These are phyloP conservation scores for Solanum hybrid DNA, from an alignment of 305 asterid genomes.

Conservation along the genomic window DNA sequence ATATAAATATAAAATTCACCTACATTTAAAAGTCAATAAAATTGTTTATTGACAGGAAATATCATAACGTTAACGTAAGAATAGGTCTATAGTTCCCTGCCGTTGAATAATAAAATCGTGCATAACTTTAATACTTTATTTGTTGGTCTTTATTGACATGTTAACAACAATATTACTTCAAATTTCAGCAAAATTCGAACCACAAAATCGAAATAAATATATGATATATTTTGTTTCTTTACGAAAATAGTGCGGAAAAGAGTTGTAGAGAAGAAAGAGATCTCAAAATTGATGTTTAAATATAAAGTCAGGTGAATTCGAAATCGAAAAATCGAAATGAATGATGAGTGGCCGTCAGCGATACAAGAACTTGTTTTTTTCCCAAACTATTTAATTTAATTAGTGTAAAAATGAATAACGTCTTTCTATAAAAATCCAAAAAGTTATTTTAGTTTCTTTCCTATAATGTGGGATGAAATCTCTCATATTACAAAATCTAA, in stretches of 20 bases:
- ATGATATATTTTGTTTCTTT: not conserved
- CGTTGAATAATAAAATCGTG: not conserved
- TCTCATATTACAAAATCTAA: not conserved
- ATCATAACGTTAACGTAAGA: not conserved
- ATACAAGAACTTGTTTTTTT: not conserved
- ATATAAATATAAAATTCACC: not conserved
- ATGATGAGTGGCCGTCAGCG: not conserved
- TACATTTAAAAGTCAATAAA: not conserved
- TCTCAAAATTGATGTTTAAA: not conserved
- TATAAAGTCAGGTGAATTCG: not conserved
- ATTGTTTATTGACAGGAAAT: not conserved
- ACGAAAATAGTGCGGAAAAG: not conserved
- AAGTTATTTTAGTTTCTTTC: not conserved
- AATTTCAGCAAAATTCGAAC: not conserved
- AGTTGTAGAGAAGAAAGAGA: not conserved
- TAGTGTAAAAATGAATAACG: not conserved
- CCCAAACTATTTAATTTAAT: not conserved
- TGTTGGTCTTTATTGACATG: not conserved
- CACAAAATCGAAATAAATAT: not conserved
- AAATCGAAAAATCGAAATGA: not conserved
- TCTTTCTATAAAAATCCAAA: not conserved
- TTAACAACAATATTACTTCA: not conserved
- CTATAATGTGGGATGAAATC: not conserved
- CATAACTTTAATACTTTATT: not conserved
- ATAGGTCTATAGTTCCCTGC: not conserved